Evolutionary conservation across 1,284 basidiomycete genomes (phyloP), one percentile per base, ranked within the genome.

Genomic region (Rhodotorula sp.): DNA sequence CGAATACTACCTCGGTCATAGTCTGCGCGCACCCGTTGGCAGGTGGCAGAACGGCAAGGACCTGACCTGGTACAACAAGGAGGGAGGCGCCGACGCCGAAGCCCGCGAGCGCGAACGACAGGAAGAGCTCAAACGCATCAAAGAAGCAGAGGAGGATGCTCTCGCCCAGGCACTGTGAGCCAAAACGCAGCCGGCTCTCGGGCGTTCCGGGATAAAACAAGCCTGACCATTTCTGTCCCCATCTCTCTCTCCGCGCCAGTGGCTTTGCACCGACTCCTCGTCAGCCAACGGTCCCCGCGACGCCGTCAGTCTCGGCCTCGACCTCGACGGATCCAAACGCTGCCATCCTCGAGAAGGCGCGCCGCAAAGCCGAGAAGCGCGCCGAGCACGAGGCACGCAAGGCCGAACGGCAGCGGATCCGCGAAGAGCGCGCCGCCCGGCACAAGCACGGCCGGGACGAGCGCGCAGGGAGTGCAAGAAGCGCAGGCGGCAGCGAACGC

Each of bases 1-100:
- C 21, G 76, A 78, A 62, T 74, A 75, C 66, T 78, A 78, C 68
- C 70, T 78, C 48, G 78, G 78, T 1, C 78, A 79, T 62, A 68
- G 63, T 4, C 49, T 78, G 16, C 73, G 72, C 39, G 78, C 78
- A 1, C 77, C 78, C 18, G 69, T 71, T 23, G 78, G 77, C 6
- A 70, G 77, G 0, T 78, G 76, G 77, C 74, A 75, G 60, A 69
- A 75, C 43, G 66, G 71, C 48, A 71, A 72, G 57, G 77, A 78
- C 67, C 48, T 77, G 34, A 72, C 69, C 0, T 78, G 77, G 75
- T 79, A 79, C 71, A 73, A 73, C 62, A 79, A 79, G 63, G 78
- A 74, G 51, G 57, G 60, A 48, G 43, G 31, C 23, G 59, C 59
- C 3, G 62, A 69, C 31, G 46, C 58, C 2, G 70, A 62, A 3